Percentiles rank a stretch among this genome's conserved stretches.
Evolutionary conservation across 2,329 filamentous ascomycete species (phyloP).

Genomic region (Madurella fahalii): DNA sequence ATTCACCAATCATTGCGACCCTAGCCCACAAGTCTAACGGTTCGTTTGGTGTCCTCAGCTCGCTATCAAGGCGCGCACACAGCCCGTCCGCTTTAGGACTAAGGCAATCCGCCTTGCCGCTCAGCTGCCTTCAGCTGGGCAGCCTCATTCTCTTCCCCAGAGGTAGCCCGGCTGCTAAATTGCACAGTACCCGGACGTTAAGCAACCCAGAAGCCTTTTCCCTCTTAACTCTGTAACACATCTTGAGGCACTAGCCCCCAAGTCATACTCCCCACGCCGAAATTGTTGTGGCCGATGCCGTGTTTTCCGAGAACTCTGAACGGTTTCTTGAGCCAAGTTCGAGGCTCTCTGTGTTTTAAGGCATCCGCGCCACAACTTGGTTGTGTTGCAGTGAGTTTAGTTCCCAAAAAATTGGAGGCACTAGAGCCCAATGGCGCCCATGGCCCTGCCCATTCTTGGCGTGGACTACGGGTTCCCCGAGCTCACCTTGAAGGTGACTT

Average conservation of each 20-base stretch:
- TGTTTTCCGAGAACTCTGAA: neutral
- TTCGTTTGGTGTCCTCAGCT: conserved; percentile 10
- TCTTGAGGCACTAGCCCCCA: neutral
- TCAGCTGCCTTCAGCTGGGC: conserved; percentile 23
- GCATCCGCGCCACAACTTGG: neutral
- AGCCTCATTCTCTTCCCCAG: conserved; percentile 11
- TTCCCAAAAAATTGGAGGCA: neutral
- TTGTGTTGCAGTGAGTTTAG: neutral
- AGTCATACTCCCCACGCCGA: neutral
- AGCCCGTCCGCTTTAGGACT: conserved; percentile 11
- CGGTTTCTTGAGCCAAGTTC: neutral
- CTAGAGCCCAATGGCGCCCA: neutral
- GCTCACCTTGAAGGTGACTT: neutral
- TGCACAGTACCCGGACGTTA: neutral
- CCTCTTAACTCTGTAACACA: neutral
- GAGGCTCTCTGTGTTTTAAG: neutral
- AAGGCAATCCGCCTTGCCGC: conserved; percentile 12
- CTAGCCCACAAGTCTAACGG: neutral
- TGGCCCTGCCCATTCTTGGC: neutral
- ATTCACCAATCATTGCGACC: neutral
- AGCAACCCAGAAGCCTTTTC: neutral
- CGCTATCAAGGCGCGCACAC: conserved; percentile 3
- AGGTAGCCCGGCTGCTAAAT: neutral
- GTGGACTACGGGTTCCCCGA: neutral
- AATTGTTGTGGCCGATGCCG: neutral